These are phyloP conservation scores for Pochonia chlamydosporia DNA, from an alignment of 2,329 filamentous ascomycete species.

Conservation along the genomic window DNA sequence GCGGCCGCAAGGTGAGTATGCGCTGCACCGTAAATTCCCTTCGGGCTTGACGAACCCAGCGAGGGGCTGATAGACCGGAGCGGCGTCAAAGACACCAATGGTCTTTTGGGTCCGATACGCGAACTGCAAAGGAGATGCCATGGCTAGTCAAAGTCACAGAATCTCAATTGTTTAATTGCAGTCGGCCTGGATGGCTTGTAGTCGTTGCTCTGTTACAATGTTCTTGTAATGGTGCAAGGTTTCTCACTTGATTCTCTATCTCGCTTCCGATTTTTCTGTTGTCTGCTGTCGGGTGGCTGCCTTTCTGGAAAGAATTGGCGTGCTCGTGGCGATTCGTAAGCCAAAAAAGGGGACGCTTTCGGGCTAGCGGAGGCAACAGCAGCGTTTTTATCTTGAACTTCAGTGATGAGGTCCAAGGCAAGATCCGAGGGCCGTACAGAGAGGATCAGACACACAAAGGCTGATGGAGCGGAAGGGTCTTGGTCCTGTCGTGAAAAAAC, in stretches of 20 bases:
- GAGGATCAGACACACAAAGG: not conserved
- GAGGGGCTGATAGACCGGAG: constrained; percentile 79
- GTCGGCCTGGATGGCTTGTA: constrained; percentile 14
- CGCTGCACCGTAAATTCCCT: constrained; percentile 90
- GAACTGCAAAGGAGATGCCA: constrained; percentile 91
- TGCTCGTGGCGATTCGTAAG: not conserved
- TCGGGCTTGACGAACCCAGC: constrained; percentile 81
- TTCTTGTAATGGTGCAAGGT: constrained; percentile 13
- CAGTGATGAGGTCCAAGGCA: not conserved
- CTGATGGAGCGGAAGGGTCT: not conserved
- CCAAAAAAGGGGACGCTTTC: not conserved
- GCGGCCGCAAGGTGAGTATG: constrained; percentile 91
- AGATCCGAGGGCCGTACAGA: not conserved
- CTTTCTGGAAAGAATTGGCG: not conserved
- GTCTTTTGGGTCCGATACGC: constrained; percentile 95
- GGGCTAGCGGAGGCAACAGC: not conserved
- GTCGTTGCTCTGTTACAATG: constrained; percentile 11
- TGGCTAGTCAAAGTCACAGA: constrained; percentile 89
- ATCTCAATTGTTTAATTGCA: constrained; percentile 21
- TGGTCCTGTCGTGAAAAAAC: not conserved
- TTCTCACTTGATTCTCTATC: constrained; percentile 7
- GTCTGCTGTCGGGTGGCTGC: not conserved
- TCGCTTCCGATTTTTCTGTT: not conserved
- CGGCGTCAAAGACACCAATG: constrained; percentile 89
- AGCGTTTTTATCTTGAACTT: constrained; percentile 1